A percentile compares a stretch with the other conserved stretches of the same genome.
Conservation (phyloP, 1,284 basidiomycete genomes). For the Pyrrhoderma noxium region DNA sequence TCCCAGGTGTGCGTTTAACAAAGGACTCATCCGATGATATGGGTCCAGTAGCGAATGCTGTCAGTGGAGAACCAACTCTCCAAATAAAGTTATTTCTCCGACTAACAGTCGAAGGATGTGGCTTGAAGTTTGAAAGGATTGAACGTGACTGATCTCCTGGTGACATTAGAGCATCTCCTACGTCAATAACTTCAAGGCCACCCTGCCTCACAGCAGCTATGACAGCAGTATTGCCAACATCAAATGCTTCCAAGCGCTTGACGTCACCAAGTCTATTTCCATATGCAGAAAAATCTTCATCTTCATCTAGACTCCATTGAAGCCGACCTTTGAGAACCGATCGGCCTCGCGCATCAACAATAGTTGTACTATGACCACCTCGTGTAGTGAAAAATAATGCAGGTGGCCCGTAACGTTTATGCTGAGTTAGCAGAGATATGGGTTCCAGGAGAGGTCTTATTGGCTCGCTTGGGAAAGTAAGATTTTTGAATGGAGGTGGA, state of each 20-base stretch:
- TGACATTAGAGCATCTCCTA: constrained; percentile 65
- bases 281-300: constrained; percentile 32
- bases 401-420: constrained; percentile 76
- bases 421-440: constrained; percentile 73
- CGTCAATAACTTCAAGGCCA: constrained; percentile 69
- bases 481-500: constrained; percentile 28
- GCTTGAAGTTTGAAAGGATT: constrained; percentile 56
- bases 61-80: constrained; percentile 66
- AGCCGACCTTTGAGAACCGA: constrained; percentile 75
- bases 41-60: constrained; percentile 32
- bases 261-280: constrained; percentile 62
- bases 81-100: constrained; percentile 68
- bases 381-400: constrained; percentile 81
- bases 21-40: constrained; percentile 33
- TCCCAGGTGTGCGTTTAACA: constrained; percentile 32
- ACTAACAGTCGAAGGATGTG: constrained; percentile 51
- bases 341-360: constrained; percentile 75
- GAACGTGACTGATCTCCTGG: constrained; percentile 72
- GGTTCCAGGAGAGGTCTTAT: constrained; percentile 63
- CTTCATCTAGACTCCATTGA: constrained; percentile 64
- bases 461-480: constrained; percentile 25
- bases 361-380: constrained; percentile 75
- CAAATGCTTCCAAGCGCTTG: constrained; percentile 71
- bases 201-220: constrained; percentile 77
- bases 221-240: constrained; percentile 62